Evolutionary conservation across 768 basidiomycete genomes (phyloP), one percentile per base, ranked within the genome.

Genomic region (Tulasnella sp.): DNA sequence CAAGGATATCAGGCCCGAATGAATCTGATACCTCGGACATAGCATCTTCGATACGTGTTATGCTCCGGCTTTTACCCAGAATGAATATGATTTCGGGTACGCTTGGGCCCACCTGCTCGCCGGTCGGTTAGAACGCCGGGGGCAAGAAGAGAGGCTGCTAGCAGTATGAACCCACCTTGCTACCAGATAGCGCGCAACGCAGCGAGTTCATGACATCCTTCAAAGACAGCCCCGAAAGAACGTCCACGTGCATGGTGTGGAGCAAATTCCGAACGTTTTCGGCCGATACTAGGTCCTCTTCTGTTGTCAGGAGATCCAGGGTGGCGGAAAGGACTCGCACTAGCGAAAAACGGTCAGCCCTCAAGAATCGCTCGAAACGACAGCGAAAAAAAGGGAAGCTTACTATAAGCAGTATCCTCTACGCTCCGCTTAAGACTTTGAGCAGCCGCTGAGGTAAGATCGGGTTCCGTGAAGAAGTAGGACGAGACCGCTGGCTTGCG

Each of bases 381-480:
- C 14, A 5, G 34, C 6, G 62, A 68, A 9, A n/a, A n/a, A n/a
- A n/a, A 34, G n/a, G 36, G 48, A 31, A 34, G 82, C 87, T 58
- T 80, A 91, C 92, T 81, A 84, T 88, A 90, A 27, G 88, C 83
- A 12, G 87, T 85, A 1, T 82, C 76, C 0, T 87, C 80, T 2
- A 91, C 82, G 3, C 86, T 85, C 39, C 85, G 85, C 36, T 87
- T 81, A 89, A 95, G 90, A 18, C 83, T 84, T 74, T 85, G 83
- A 0, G 94, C 91, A 77, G 92, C 90, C 0, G 88, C 84, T 0
- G 89, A 87, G 0, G 85, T 75, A 78, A 90, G 88, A 75, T 93
- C 86, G 0, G 94, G 94, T 4, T 90, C 89, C 24, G 89, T 84
- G 84, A 98, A 98, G 85, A 97, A 90, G 84, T 92, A 97, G 0